Base-by-base conservation (phyloP, 2,329 filamentous ascomycete species). In the Fusarium sp. region DNA sequence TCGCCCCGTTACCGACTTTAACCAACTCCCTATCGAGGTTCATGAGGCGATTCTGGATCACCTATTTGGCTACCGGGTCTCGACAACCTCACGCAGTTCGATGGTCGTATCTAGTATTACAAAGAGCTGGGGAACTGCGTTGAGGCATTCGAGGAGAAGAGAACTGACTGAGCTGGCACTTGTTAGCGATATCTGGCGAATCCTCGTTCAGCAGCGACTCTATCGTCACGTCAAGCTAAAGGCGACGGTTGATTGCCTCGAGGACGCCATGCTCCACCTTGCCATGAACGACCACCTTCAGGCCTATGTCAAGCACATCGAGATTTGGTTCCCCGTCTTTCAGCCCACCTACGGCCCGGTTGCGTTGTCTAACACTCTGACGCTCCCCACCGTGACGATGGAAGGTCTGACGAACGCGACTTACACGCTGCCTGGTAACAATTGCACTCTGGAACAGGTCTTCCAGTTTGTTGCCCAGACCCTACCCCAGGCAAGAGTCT, bases 271-370 rank as follows among this genome's bases (percentile, higher is more conserved):
- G 72, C 73, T 83, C 37, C 94, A 92, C 85, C 93, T 95, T 74
- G 81, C 83, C 18, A 74, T 82, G 11, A 87, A 91, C 68, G 84
- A 87, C 31, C 89, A 93, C 77, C 87, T 95, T 7, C 87, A 89
- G 22, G 76, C 83, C 10, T 90, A 94, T 75, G 90, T 95, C 69
- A 91, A 91, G 74, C 93, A 95, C 78, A 88, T 94, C 68, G 93
- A 95, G 82, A 87, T 94, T 48, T 95, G 93, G 92, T 93, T 95
- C 71, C 93, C 93, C 4, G 92, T 94, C 45, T 95, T 93, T 76
- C 88, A 92, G 74, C 89, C 89, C 22, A 88, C 87, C 14, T 85
- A 86, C 67, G 83, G 85, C 11, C 83, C 86, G 6, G 77, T 84
- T 45, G 82, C 84, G 5, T 74, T 85, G 22, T 84, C 85, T 18